Evolutionary conservation across 176 grass and related monocot species (phyloP), one percentile per base, ranked within the genome.

Genomic region (Carex kokanica): DNA sequence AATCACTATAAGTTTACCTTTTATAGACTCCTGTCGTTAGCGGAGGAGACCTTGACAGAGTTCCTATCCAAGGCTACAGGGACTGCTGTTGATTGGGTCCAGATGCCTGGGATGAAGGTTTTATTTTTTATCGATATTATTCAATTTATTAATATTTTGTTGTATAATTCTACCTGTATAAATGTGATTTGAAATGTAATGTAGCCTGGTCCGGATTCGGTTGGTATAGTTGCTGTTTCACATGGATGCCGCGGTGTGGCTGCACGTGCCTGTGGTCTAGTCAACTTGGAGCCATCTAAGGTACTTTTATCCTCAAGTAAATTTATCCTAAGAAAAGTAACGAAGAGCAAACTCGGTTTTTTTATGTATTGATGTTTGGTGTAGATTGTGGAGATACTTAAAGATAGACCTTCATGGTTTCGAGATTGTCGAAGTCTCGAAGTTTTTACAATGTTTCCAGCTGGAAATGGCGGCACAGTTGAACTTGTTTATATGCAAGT

Each of bases 91-190:
- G 97, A 99, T 96, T 99, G 97, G 97, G 93, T 99, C 85, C 97
- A 93, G 80, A 92, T 99, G 91, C 93, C 93, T 88, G 97, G 97
- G 90, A 99, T 99, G 97, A 99, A 99, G 97, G 97, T 99, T 74
- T 82, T 41, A 38, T 38, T 38, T 38, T 23, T 60, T 25, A 67
- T 29, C 45, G 1, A 2, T 5, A 14, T 15, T 55, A 21, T 80
- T 62, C 1, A 56, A 14, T 47, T 81, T 18, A 63, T 63, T 7
- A 15, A n/a, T 23, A 81, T 8, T 1, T 49, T 64, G 18, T 66
- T 82, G 29, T 52, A 12, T 66, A 53, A 32, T 0, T 23, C 10
- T 61, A 52, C 27, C 53, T 14, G 8, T 79, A 63, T 63, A 43
- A 62, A 62, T 23, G 29, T 78, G 74, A 64, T 47, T 74, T 55